These are phyloP conservation scores for Calonectria fujianensis DNA, from an alignment of 2,329 filamentous ascomycete species.

Conservation along the genomic window DNA sequence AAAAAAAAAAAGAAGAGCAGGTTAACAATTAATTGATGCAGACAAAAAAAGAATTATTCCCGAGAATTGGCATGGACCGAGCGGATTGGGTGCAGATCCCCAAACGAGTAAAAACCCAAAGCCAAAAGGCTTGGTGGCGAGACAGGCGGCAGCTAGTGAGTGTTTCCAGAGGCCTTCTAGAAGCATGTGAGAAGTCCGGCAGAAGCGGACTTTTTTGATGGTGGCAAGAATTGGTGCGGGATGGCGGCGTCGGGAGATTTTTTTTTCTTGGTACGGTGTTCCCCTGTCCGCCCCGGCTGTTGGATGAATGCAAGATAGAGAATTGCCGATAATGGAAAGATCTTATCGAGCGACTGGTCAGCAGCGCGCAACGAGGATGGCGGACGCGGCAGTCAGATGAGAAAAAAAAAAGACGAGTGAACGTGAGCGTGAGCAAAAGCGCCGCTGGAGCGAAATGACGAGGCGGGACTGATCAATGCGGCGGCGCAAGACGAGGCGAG, in stretches of 20 bases:
- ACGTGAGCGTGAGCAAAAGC: not conserved
- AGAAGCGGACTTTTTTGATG: slow-evolving; percentile 4
- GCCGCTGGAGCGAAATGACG: slow-evolving; percentile 2
- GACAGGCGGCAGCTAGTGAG: not conserved
- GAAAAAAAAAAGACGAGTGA: not conserved
- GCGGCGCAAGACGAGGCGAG: not conserved
- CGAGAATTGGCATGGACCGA: slow-evolving; percentile 6
- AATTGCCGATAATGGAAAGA: slow-evolving; percentile 6
- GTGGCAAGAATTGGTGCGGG: not conserved
- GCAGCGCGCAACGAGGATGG: not conserved
- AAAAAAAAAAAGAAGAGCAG: slow-evolving; percentile 1
- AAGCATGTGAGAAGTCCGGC: slow-evolving; percentile 19
- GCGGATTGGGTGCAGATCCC: slow-evolving; percentile 16
- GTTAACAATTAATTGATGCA: slow-evolving; percentile 6
- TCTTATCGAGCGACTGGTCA: not conserved
- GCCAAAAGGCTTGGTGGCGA: not conserved
- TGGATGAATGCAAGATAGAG: not conserved
- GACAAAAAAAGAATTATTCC: slow-evolving; percentile 19
- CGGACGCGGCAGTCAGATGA: not conserved
- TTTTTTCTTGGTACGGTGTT: not conserved
- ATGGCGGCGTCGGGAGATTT: slow-evolving; percentile 1
- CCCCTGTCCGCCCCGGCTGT: not conserved
- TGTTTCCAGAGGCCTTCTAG: slow-evolving; percentile 14
- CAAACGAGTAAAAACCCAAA: slow-evolving; percentile 16
- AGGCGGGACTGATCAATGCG: slow-evolving; percentile 17